phyloP scores from a whole-genome alignment of 192 early-diverging fungal genomes.

The Coemansia sp. region DNA sequence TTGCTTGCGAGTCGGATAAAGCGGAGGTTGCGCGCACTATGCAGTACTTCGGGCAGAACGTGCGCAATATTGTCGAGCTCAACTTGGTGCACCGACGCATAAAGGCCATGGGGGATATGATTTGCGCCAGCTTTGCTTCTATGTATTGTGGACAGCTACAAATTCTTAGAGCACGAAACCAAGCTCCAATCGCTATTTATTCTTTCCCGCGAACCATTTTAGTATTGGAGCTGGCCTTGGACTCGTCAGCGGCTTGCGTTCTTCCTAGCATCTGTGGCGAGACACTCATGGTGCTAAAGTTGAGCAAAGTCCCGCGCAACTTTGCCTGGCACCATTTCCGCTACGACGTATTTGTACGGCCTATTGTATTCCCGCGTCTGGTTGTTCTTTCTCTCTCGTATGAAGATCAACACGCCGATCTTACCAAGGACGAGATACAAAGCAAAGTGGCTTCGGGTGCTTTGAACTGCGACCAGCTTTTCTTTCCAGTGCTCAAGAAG shows the following conservation, averaged over 20 bases:
- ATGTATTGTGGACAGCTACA: not conserved
- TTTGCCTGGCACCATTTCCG: slow-evolving; percentile 3
- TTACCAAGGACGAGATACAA: not conserved
- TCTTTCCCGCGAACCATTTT: not conserved
- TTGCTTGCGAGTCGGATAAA: not conserved
- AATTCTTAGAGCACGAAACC: not conserved
- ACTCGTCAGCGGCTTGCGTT: not conserved
- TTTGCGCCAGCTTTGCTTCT: not conserved
- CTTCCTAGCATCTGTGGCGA: not conserved
- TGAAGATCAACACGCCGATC: not conserved
- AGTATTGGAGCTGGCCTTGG: not conserved
- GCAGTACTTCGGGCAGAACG: not conserved
- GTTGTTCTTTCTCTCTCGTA: not conserved
- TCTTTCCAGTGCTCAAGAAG: not conserved
- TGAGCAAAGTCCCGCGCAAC: not conserved
- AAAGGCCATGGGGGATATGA: not conserved
- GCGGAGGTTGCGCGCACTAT: not conserved
- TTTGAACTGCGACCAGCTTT: not conserved
- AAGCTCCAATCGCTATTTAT: not conserved
- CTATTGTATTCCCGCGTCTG: not conserved
- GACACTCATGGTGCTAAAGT: not conserved
- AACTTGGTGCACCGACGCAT: not conserved
- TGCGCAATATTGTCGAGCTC: not conserved
- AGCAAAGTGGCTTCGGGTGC: not conserved
- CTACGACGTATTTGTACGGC: not conserved